Base-by-base conservation (phyloP, 306 rosid genomes). In the Senna tora region DNA sequence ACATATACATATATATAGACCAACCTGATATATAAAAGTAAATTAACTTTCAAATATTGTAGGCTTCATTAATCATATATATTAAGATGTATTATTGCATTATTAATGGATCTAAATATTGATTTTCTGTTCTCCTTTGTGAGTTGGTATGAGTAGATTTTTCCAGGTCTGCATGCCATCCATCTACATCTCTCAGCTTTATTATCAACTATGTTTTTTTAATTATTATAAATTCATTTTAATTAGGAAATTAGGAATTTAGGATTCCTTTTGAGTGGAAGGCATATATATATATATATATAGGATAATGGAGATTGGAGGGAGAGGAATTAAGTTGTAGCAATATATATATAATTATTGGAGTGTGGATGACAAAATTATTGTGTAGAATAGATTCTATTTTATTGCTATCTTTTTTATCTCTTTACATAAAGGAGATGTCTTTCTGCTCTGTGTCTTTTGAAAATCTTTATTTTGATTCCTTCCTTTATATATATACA, bases 381-480 rank as follows among this genome's bases (percentile, higher is more conserved):
- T 87, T 84, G 81, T 63, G 73, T 69, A 59, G 83, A 82, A 73
- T 74, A 70, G 96, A 87, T 83, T 85, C 88, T 67, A 81, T 79
- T 77, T 83, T 84, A 73, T 80, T 77, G 84, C 74, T 72, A 60
- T 81, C 83, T 70, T 25, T 3, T 68, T 84, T 67, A 47, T 55
- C 72, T 79, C 85, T 83, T 87, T 83, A 72, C 71, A 76, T 34
- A 83, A 89, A 87, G 82, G 80, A 76, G 77, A 62, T 32, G 56
- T 85, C 85, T 83, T 87, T 87, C 87, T 80, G 71, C 77, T 25
- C 30, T 25, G 2, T 79, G 20, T 73, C 82, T 82, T 82, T 77
- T 68, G 56, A 65, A 75, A 75, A 74, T 32, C 71, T 50, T 45
- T 72, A 72, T 73, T 82, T 67, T 69, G 53, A 77, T 68, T 74